Evolutionary conservation across 2,329 filamentous ascomycete species (phyloP), one percentile per base, ranked within the genome.

Genomic region (Aureobasidium sp.): DNA sequence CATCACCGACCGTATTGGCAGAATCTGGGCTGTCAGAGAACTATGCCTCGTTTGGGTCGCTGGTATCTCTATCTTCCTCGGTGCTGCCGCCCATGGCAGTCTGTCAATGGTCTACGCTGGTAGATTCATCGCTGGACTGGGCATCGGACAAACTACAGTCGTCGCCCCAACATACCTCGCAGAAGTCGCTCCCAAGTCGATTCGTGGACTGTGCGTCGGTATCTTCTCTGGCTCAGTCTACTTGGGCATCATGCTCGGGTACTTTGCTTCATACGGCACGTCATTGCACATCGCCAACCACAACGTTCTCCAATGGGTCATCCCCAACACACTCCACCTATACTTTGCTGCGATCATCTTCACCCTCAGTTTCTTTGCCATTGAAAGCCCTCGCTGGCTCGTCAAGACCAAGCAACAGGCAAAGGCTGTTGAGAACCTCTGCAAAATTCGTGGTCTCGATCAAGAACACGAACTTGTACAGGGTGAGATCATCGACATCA

Each of bases 341-440:
- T 91, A 91, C 70, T 91, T 92, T 69, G 86, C 88, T 2, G 83
- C 83, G 5, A 74, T 92, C 64, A 90, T 91, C 70, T 82, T 89
- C 69, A 68, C 84, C 62, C 79, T 91, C 15, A 88, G 84, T 12
- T 87, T 72, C 63, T 66, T 71, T 61, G 68, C 69, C 5, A 65
- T 69, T 62, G 71, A 73, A 53, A 68, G 65, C 22, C 72, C 72
- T 4, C 66, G 72, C 41, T 74, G 71, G 70, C 67, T 74, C 5
- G 49, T 70, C 63, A 73, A 72, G 63, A 67, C 69, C 29, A 70
- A 70, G 44, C 68, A 70, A 63, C 65, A 70, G 27, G 70, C 71
- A 49, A 59, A 70, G 51, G 72, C 72, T 41, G 56, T 63, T 14
- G 60, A 55, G 37, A 73, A 71, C 48, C 65, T 74, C 6, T 64